Base-by-base conservation (phyloP, 257 asterid genomes). In the Osmanthus fragrans region DNA sequence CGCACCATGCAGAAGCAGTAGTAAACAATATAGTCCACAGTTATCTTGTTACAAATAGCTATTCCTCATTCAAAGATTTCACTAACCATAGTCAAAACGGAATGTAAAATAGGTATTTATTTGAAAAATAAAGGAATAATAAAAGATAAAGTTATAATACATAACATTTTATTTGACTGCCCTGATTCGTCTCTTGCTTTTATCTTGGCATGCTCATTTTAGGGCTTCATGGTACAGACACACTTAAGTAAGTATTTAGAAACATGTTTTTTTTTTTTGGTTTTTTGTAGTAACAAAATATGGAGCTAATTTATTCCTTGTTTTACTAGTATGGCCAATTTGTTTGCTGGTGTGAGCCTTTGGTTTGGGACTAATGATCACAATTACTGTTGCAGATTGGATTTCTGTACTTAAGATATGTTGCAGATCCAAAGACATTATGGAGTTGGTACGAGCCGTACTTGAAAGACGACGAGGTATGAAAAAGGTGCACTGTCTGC, bases 401-500 rank as follows among this genome's bases (percentile, higher is more conserved):
- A 21, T 95, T 95, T 87, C 94, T 95, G 16, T 95, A 95, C 83
- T 83, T 95, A 68, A 85, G 99, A 80, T 95, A 95, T 80, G 90
- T 83, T 80, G 97, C 96, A 68, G 99, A 95, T 84, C 90, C 97
- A 47, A 95, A 95, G 91, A 89, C 96, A 72, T 80, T 93, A 73
- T 93, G 98, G 99, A 77, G 86, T 91, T 95, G 99, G 99, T 95
- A 87, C 34, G 97, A 93, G 82, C 97, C 97, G 65, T 95, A 90
- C 87, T 85, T 95, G 74, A 93, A 82, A 86, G 98, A 95, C 84
- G 99, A 91, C 73, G 99, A 95, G 99, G 99, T 95, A 90, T 83
- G 68, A 60, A 74, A 51, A 80, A 82, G 79, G 88, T 83, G 81
- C 78, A 58, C 39, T 10, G 68, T 60, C 68, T 60, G 34, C 19